Evolutionary conservation across 1,284 basidiomycete genomes (phyloP).

Genomic region (Naganishia albida): DNA sequence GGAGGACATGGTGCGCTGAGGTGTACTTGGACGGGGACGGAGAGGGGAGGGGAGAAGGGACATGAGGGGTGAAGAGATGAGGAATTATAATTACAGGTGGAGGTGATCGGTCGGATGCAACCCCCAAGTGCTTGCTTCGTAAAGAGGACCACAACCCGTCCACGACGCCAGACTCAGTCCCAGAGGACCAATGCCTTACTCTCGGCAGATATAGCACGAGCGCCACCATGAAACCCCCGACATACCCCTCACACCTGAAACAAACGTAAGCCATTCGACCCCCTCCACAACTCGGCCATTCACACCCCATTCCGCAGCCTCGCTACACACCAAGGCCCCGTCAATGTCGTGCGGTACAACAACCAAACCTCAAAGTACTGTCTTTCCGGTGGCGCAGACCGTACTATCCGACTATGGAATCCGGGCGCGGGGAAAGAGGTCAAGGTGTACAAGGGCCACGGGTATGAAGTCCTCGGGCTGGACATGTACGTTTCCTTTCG

Average conservation of each 20-base stretch:
- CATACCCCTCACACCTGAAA: slow-evolving; percentile 28
- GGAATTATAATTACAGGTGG: no score
- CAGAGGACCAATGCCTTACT: no score
- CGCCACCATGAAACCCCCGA: not conserved
- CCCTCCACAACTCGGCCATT: no score
- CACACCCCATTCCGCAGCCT: slow-evolving; percentile 38
- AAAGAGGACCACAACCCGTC: no score
- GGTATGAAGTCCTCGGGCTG: slow-evolving; percentile 88
- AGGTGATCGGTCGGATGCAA: no score
- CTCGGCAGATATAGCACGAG: no score
- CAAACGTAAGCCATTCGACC: slow-evolving; percentile 32
- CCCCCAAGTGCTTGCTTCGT: no score
- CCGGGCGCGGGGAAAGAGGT: slow-evolving; percentile 79
- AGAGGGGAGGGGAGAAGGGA: not conserved
- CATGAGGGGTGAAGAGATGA: no score
- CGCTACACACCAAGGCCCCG: slow-evolving; percentile 68
- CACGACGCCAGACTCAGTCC: no score
- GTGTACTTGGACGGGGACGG: not conserved
- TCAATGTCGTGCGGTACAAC: slow-evolving; percentile 81
- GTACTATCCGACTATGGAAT: slow-evolving; percentile 89
- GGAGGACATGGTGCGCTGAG: slow-evolving; percentile 11
- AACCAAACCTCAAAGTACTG: slow-evolving; percentile 84
- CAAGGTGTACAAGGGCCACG: slow-evolving; percentile 85
- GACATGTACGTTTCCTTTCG: slow-evolving; percentile 65
- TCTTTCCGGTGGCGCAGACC: slow-evolving; percentile 87